Percentiles rank a stretch among this genome's conserved stretches.
Conservation (phyloP, 139 green algal genomes). For the Ettlia oleoabundans region DNA sequence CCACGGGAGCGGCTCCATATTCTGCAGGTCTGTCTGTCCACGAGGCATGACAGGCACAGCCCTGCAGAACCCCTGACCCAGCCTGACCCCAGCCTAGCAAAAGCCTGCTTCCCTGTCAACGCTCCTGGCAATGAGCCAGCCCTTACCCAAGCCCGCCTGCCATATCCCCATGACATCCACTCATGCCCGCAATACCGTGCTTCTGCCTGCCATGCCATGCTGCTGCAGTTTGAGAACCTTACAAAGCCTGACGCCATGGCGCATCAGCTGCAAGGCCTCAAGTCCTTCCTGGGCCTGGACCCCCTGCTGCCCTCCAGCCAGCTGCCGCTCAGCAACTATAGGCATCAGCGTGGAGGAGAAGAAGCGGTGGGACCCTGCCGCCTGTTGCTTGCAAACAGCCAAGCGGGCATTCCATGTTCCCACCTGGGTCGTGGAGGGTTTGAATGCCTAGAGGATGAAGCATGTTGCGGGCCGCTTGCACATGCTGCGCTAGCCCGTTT, state of each 20-base stretch:
- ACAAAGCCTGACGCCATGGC: neutral
- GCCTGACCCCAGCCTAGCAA: too few relatives aligned
- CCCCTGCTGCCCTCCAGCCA: conserved; percentile 1
- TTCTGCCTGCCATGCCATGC: neutral
- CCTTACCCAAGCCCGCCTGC: too few relatives aligned
- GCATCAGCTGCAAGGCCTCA: neutral
- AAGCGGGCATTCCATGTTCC: too few relatives aligned
- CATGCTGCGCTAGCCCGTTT: neutral
- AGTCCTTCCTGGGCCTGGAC: conserved; percentile 9
- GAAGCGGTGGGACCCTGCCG: neutral
- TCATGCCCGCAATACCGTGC: too few relatives aligned
- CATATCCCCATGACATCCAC: too few relatives aligned
- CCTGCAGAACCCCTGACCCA: too few relatives aligned
- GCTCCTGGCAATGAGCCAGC: too few relatives aligned
- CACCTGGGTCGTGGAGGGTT: too few relatives aligned
- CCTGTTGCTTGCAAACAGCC: neutral
- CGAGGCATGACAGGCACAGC: too few relatives aligned
- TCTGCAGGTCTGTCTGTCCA: conserved; percentile 4
- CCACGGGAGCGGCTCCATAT: neutral
- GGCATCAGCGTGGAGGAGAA: conserved; percentile 15
- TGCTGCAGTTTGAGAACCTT: neutral
- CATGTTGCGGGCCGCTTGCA: too few relatives aligned
- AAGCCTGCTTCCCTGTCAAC: too few relatives aligned
- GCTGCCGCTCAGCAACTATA: conserved; percentile 31
- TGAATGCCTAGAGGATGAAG: too few relatives aligned